A percentile compares a stretch with the other conserved stretches of the same genome.
phyloP scores from a whole-genome alignment of 495 filamentous ascomycete species.

The Aspergillus campestris region DNA sequence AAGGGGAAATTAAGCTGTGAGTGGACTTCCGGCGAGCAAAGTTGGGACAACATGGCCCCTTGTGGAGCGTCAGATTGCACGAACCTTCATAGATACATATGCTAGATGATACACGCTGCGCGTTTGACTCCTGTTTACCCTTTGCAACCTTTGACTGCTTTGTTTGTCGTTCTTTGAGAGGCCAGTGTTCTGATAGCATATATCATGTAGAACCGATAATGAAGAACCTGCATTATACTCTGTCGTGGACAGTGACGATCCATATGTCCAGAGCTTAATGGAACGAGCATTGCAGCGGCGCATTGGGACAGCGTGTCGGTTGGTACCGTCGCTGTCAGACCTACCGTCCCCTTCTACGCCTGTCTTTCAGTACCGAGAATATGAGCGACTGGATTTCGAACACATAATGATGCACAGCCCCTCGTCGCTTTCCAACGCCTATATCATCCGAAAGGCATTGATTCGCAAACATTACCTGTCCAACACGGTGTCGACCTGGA shows the following conservation, averaged over 20 bases:
- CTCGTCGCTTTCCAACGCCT: constrained; percentile 64
- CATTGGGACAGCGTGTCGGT: constrained; percentile 41
- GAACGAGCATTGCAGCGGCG: constrained; percentile 56
- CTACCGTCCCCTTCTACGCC: constrained; percentile 36
- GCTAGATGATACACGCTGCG: constrained; percentile 22
- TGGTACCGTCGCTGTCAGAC: constrained; percentile 38
- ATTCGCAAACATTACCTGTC: constrained; percentile 92
- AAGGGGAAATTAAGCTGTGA: constrained; percentile 85
- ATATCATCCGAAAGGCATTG: constrained; percentile 93
- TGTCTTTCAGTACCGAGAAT: constrained; percentile 74
- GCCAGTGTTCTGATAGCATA: constrained; percentile 33
- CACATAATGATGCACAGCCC: constrained; percentile 52
- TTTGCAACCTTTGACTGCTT: constrained; percentile 6
- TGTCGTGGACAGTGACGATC: constrained; percentile 73
- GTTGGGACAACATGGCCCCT: constrained; percentile 3
- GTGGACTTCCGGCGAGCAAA: constrained; percentile 40
- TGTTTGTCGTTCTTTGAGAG: constrained; percentile 3
- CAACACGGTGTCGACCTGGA: constrained; percentile 69
- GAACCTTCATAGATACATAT: constrained; percentile 9
- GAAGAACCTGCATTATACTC: constrained; percentile 50
- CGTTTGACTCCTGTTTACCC: constrained; percentile 8
- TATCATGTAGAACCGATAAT: constrained; percentile 32
- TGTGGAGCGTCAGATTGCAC: too few species aligned
- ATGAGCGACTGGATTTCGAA: constrained; percentile 80
- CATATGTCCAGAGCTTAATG: constrained; percentile 79